Conservation (phyloP, 2,329 filamentous ascomycete species). For the Gyromitra esculenta region DNA sequence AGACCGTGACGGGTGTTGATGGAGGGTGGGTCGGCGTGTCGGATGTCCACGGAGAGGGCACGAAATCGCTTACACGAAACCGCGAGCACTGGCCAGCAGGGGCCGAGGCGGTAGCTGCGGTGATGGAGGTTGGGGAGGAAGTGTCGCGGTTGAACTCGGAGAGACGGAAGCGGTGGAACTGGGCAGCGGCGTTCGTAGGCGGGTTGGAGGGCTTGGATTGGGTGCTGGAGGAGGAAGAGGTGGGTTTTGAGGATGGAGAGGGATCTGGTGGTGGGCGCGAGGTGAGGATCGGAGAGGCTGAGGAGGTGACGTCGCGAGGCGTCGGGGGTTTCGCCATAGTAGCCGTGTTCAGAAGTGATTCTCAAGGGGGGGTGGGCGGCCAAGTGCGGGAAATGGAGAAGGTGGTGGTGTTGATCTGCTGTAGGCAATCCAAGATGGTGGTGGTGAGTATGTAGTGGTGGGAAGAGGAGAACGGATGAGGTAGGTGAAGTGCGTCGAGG, state of each 20-base stretch:
- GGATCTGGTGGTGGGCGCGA: conserved; percentile 37
- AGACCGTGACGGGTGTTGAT: conserved; percentile 34
- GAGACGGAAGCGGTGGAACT: conserved; percentile 53
- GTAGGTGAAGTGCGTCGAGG: not conserved
- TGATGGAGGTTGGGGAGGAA: conserved; percentile 14
- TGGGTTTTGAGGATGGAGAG: conserved; percentile 17
- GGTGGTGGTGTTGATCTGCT: not conserved
- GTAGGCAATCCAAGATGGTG: not conserved
- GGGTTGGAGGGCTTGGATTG: conserved; percentile 11
- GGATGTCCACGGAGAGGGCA: conserved; percentile 51
- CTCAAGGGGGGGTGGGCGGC: not conserved
- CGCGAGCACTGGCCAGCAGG: conserved; percentile 54
- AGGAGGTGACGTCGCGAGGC: conserved; percentile 29
- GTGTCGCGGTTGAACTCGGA: conserved; percentile 51
- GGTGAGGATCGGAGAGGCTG: conserved; percentile 27
- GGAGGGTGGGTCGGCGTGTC: conserved; percentile 37
- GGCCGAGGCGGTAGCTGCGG: conserved; percentile 11
- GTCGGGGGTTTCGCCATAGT: conserved; percentile 45
- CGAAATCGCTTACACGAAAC: conserved; percentile 54
- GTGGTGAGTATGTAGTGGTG: conserved; percentile 15
- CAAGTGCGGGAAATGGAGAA: not conserved
- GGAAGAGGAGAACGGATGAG: conserved; percentile 9
- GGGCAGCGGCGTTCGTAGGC: conserved; percentile 39
- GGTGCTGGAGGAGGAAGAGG: conserved; percentile 8
- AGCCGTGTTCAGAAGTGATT: not conserved